Percentiles rank a stretch among this genome's conserved stretches.
These are phyloP conservation scores for Naganishia friedmannii DNA, from an alignment of 768 basidiomycete species.

Conservation along the genomic window DNA sequence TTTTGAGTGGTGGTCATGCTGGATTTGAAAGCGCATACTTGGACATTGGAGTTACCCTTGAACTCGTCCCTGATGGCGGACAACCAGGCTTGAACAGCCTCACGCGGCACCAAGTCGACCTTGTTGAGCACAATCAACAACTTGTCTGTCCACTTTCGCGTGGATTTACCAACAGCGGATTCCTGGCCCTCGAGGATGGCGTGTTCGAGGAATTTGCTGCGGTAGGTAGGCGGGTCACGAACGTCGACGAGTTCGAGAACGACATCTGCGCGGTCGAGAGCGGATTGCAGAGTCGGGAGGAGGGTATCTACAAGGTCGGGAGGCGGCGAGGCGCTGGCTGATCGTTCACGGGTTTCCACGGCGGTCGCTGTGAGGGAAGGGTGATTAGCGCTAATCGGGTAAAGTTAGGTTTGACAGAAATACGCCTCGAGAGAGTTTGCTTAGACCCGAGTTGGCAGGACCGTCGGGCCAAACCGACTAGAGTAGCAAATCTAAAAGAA, in stretches of 20 bases:
- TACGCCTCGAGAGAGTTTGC: too few species aligned
- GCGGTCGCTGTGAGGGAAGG: slow-evolving; percentile 39
- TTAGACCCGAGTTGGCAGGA: too few species aligned
- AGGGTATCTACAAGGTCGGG: slow-evolving; percentile 66
- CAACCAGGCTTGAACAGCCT: slow-evolving; percentile 70
- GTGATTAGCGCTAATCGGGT: too few species aligned
- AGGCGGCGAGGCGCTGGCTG: slow-evolving; percentile 21
- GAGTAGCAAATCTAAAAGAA: too few species aligned
- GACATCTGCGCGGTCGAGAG: slow-evolving; percentile 73
- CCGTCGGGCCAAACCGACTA: too few species aligned
- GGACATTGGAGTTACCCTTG: slow-evolving; percentile 18
- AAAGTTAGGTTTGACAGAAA: too few species aligned
- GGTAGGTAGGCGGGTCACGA: slow-evolving; percentile 71
- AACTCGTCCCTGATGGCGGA: slow-evolving; percentile 60
- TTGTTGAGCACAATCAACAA: slow-evolving; percentile 77
- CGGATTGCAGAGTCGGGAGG: slow-evolving; percentile 63
- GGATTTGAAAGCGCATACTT: slow-evolving; percentile 64
- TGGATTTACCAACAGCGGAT: slow-evolving; percentile 38
- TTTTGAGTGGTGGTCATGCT: slow-evolving; percentile 5
- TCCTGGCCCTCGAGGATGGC: slow-evolving; percentile 47
- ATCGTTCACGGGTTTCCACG: neutral
- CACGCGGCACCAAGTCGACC: slow-evolving; percentile 76
- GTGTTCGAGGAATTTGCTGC: slow-evolving; percentile 65
- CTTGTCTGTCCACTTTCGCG: slow-evolving; percentile 55
- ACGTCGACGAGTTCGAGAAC: slow-evolving; percentile 78